phyloP scores from a whole-genome alignment of 495 filamentous ascomycete genomes.

The Thozetella sp. region DNA sequence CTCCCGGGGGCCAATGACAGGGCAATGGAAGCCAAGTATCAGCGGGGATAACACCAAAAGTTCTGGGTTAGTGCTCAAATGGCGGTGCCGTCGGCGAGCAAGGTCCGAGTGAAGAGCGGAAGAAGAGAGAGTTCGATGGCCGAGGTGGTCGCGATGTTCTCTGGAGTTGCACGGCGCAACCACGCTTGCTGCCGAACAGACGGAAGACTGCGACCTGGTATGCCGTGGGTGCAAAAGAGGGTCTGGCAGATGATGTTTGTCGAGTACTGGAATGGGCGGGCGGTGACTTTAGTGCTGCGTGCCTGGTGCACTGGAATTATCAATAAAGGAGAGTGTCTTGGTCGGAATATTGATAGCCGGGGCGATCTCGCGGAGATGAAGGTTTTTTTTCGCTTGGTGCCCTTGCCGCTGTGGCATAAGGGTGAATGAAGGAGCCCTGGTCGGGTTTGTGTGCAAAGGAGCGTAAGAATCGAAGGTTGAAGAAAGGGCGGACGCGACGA shows the following conservation, averaged over 20 bases:
- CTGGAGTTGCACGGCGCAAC: background rate
- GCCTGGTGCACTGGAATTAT: background rate
- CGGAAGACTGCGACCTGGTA: no score
- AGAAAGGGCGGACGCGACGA: background rate
- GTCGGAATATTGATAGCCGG: conserved; percentile 2
- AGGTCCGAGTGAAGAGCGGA: no score
- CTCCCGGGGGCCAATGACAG: background rate
- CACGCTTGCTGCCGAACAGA: no score
- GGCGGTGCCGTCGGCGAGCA: background rate
- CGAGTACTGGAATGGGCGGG: background rate
- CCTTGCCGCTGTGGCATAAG: background rate
- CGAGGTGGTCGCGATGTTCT: no score
- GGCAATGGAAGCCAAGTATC: background rate
- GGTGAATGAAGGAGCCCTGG: background rate
- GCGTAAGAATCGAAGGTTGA: background rate
- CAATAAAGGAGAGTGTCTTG: conserved; percentile 3
- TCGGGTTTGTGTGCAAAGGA: background rate
- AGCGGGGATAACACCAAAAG: no score
- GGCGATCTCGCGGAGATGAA: conserved; percentile 1
- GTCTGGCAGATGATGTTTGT: background rate
- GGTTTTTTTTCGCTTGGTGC: conserved; percentile 1
- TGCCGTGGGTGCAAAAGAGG: background rate
- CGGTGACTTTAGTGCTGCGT: background rate
- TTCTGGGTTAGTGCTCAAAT: background rate
- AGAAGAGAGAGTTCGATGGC: no score